Evolutionary conservation across 192 early-diverging fungal species (phyloP).

Genomic region (Podila epicladia): DNA sequence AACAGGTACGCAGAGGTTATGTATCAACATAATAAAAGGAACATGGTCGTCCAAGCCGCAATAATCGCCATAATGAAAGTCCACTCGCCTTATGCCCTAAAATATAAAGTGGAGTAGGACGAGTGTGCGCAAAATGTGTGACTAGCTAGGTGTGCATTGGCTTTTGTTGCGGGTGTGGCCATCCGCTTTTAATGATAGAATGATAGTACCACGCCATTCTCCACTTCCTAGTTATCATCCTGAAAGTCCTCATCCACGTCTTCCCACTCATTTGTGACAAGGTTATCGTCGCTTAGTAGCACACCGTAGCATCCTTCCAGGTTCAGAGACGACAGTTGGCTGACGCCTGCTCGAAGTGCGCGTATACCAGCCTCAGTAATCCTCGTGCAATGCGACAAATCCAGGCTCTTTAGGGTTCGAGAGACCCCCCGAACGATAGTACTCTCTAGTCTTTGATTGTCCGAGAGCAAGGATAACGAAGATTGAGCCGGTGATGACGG

Average conservation of each 20-base stretch:
- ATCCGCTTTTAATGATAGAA: no score
- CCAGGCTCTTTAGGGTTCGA: slow-evolving; percentile 24
- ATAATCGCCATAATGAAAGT: no score
- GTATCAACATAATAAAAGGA: no score
- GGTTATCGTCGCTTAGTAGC: slow-evolving; percentile 2
- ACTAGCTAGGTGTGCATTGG: no score
- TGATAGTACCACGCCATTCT: background rate
- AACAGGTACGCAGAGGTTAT: no score
- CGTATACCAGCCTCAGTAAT: slow-evolving; percentile 33
- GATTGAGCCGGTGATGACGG: background rate
- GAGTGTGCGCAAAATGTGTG: no score
- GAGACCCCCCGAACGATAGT: slow-evolving; percentile 7
- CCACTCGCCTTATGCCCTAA: no score
- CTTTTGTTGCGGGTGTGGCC: no score
- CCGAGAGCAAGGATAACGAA: background rate
- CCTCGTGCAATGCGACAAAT: slow-evolving; percentile 33
- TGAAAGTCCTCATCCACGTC: slow-evolving; percentile 8
- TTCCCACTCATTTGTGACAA: slow-evolving; percentile 40
- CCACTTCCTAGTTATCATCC: background rate
- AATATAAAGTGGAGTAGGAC: no score
- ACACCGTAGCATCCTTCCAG: slow-evolving; percentile 45
- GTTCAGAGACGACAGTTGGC: slow-evolving; percentile 20
- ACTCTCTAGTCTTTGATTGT: background rate
- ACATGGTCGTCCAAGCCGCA: no score
- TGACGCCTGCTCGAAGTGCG: slow-evolving; percentile 7